phyloP scores from a whole-genome alignment of 768 basidiomycete species.

The Psilocybe subaeruginosa region DNA sequence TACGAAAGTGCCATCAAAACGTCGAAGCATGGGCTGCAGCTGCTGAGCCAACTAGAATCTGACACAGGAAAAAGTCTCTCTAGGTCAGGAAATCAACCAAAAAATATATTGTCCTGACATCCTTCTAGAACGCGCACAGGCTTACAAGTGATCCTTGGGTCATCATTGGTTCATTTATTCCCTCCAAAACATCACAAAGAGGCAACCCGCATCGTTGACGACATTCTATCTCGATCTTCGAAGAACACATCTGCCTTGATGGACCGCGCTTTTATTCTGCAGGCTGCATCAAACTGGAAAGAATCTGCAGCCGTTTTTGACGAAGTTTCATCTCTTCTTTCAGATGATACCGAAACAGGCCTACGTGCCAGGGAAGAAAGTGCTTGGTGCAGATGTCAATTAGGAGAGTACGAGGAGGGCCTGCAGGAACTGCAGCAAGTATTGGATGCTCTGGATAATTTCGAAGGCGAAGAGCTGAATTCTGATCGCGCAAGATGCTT shows the following conservation, averaged over 20 bases:
- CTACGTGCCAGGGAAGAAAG: constrained; percentile 78
- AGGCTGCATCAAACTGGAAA: constrained; percentile 65
- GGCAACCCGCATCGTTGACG: constrained; percentile 74
- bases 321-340: constrained; percentile 50
- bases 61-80: constrained; percentile 58
- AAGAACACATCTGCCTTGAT: constrained; percentile 69
- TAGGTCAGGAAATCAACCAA: constrained; percentile 36
- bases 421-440: constrained; percentile 51
- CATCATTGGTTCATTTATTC: constrained; percentile 80
- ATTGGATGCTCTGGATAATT: constrained; percentile 41
- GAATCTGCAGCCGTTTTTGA: constrained; percentile 69
- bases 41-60: constrained; percentile 54
- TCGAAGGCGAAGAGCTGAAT: constrained; percentile 51
- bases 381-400: constrained; percentile 81
- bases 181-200: constrained; percentile 89
- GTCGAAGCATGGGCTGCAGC: constrained; percentile 70
- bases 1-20: constrained; percentile 72
- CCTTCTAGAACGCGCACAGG: constrained; percentile 58
- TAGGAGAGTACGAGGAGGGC: constrained; percentile 48
- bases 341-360: constrained; percentile 47
- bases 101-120: background rate
- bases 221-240: constrained; percentile 66
- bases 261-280: constrained; percentile 73
- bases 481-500: constrained; percentile 76
- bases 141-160: constrained; percentile 73